Conservation (phyloP, 176 grass and related monocot species). For the Stipa capillata region DNA sequence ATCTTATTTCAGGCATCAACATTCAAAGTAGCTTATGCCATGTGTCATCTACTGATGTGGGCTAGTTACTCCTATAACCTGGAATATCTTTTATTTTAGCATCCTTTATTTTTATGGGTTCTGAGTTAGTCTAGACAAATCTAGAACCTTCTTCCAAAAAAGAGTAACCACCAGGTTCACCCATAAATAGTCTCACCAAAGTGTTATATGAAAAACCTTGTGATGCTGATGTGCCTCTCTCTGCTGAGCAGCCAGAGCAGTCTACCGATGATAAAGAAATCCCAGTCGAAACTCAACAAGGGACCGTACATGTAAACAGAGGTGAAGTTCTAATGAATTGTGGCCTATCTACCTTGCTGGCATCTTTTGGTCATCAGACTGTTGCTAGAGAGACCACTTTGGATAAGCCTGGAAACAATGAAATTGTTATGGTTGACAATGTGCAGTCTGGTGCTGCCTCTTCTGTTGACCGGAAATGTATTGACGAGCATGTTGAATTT, state of each 20-base stretch:
- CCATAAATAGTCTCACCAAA: constrained; percentile 24
- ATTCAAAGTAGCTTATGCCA: background rate
- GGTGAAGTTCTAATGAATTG: too few species aligned
- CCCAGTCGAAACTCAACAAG: background rate
- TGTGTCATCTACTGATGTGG: too few species aligned
- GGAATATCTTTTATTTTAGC: too few species aligned
- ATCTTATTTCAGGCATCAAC: background rate
- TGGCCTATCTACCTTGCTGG: too few species aligned
- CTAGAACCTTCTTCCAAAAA: constrained; percentile 18
- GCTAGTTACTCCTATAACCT: too few species aligned
- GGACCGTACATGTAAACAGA: background rate
- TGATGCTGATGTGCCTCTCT: background rate
- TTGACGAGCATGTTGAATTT: background rate
- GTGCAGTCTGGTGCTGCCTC: background rate
- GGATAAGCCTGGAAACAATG: background rate
- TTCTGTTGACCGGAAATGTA: background rate
- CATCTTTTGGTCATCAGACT: too few species aligned
- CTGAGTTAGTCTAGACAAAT: too few species aligned
- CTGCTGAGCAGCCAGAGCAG: constrained; percentile 21
- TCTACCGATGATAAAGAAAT: constrained; percentile 1
- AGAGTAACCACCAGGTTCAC: background rate
- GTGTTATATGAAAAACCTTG: background rate
- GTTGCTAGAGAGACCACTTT: background rate
- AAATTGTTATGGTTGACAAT: background rate
- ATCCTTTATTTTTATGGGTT: too few species aligned